These are phyloP conservation scores for Pyricularia grisea DNA, from an alignment of 2,329 filamentous ascomycete species.

Conservation along the genomic window DNA sequence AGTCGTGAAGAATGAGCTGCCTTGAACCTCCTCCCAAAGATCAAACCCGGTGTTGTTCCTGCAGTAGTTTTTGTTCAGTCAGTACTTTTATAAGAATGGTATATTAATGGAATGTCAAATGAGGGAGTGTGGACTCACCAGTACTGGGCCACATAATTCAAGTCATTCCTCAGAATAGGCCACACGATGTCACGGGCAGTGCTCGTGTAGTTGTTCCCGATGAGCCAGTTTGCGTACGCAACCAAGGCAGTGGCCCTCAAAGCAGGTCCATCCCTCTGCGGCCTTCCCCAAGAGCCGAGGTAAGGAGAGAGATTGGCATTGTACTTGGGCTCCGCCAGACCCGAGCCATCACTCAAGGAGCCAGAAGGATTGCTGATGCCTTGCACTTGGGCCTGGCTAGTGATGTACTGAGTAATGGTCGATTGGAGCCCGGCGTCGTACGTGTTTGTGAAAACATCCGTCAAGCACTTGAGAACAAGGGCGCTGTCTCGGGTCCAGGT, in stretches of 20 bases:
- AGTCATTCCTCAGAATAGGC: constrained; percentile 68
- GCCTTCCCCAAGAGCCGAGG: constrained; percentile 63
- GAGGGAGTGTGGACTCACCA: constrained; percentile 32
- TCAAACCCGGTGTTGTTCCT: constrained; percentile 58
- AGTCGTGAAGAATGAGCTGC: constrained; percentile 72
- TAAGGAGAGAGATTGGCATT: constrained; percentile 54
- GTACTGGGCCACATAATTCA: constrained; percentile 66
- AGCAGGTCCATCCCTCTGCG: constrained; percentile 71
- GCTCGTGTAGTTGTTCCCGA: constrained; percentile 53
- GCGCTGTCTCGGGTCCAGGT: constrained; percentile 72
- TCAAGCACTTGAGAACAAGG: constrained; percentile 57
- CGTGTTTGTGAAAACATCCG: constrained; percentile 53
- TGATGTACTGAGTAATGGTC: constrained; percentile 59
- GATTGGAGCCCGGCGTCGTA: constrained; percentile 50
- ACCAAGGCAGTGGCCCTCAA: constrained; percentile 67
- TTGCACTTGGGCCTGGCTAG: constrained; percentile 57
- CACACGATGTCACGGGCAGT: constrained; percentile 50
- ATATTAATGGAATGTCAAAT: neutral
- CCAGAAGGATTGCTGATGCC: constrained; percentile 62
- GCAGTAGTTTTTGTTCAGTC: neutral
- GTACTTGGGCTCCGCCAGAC: constrained; percentile 67
- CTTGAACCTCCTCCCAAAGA: constrained; percentile 74
- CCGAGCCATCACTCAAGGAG: constrained; percentile 36
- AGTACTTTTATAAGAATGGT: neutral
- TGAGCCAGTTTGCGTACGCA: constrained; percentile 62